Evolutionary conservation across 208 protist genomes (phyloP), one percentile per base, ranked within the genome.

Genomic region (Trypanosoma brucei): DNA sequence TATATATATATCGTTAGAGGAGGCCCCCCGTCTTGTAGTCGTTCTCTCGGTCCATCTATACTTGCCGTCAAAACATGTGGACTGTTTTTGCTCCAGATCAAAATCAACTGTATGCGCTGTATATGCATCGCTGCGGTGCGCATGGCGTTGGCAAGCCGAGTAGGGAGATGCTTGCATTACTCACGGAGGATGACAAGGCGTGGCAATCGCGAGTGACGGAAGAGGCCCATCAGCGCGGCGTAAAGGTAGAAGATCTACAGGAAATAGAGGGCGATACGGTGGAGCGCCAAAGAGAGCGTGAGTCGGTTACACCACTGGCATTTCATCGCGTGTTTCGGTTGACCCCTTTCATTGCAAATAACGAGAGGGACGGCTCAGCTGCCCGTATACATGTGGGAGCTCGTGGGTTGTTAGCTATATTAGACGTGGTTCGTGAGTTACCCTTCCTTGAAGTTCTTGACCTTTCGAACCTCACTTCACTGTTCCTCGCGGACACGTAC

Each of bases 21-120:
- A 22, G 22, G 22, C 22, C 22, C 22, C 22, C 22, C 22, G 22
- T 22, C 42, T 46, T 46, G 6, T 46, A 46, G 6, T 11, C 6
- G 42, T 14, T 11, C 42, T 11, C 42, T 46, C 11, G 42, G 42
- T 46, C 11, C 42, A 11, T 46, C 42, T 46, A 22, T 46, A 11
- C 42, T 46, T 46, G 42, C 42, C 22, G 22, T 22, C 2, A 55
- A 46, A 22, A n/a, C 9, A 44, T 5, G 46, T 3, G 8, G 36
- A n/a, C 9, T 5, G 61, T 59, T 39, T 68, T 68, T 55, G 44
- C 58, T 39, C 65, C 65, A 9, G 66, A 69, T 30, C 85, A 92
- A 59, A 86, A 87, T 57, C 77, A 92, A 36, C 75, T 92, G 39
- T 86, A 82, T 60, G 74, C 79, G 38, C 78, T 85, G 52, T 92